These are phyloP conservation scores for Fusarium sp. DNA, from an alignment of 2,329 filamentous ascomycete genomes.

Conservation along the genomic window DNA sequence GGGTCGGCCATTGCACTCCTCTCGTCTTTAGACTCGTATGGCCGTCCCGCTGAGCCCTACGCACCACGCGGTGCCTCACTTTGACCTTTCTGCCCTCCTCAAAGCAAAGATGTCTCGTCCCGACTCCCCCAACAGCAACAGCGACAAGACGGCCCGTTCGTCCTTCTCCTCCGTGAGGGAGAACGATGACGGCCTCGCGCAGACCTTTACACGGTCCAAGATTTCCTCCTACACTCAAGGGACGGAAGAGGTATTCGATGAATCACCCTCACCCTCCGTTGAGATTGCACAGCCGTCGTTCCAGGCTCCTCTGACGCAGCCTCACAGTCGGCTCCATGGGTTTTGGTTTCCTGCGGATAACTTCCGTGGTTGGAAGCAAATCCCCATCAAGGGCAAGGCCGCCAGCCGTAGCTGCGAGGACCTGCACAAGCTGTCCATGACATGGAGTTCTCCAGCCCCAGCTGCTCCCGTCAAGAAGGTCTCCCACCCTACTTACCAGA, in stretches of 20 bases:
- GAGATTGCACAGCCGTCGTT: conserved; percentile 61
- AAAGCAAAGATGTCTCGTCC: conserved; percentile 55
- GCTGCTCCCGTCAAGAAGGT: conserved; percentile 46
- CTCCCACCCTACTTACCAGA: conserved; percentile 45
- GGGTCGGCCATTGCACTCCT: conserved; percentile 38
- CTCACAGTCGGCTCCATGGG: conserved; percentile 67
- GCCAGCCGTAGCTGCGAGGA: conserved; percentile 73
- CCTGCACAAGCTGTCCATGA: conserved; percentile 66
- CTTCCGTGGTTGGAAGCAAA: conserved; percentile 73
- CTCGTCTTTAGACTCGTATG: conserved; percentile 45
- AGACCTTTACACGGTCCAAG: conserved; percentile 74
- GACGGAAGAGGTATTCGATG: conserved; percentile 65
- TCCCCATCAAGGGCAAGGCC: conserved; percentile 68
- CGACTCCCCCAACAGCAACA: conserved; percentile 50
- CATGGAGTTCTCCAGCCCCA: conserved; percentile 62
- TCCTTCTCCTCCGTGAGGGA: conserved; percentile 74
- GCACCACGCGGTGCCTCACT: conserved; percentile 52
- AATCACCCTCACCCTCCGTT: conserved; percentile 57
- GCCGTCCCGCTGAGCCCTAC: conserved; percentile 48
- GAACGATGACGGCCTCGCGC: conserved; percentile 68
- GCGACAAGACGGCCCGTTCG: conserved; percentile 59
- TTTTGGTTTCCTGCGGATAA: conserved; percentile 69
- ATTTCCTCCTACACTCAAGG: conserved; percentile 67
- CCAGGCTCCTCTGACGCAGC: conserved; percentile 65
- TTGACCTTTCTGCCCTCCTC: conserved; percentile 51